Evolutionary conservation across 345 rosid species (phyloP), one percentile per base, ranked within the genome.

Genomic region (Xanthoceras sorbifolium): DNA sequence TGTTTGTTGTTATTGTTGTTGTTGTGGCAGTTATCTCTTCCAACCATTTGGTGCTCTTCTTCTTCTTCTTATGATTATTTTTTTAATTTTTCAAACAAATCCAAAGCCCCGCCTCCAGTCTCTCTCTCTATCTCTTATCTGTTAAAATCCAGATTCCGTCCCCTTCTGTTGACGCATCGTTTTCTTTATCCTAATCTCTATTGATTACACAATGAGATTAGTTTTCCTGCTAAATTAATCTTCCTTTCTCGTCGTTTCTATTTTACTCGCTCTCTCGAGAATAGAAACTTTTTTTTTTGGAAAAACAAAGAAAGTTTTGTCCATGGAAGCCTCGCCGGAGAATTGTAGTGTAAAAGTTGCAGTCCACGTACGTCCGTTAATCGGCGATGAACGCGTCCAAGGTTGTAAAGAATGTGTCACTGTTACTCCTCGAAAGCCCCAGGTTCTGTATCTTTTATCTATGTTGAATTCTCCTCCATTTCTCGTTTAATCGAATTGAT

Each of bases 361-460:
- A 10, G 89, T 92, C 67, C 90, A 92, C 26, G 70, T 92, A 18
- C 90, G 97, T 60, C 97, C 97, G 2, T 85, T 92, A 80, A 89
- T 92, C 77, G 90, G 80, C 67, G 95, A 92, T 29, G 97, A 92
- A 67, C 83, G 88, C 10, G 64, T 80, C 82, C 97, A 88, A 71
- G 92, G 97, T 9, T 92, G 95, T 75, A 85, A 84, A 69, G 97
- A 91, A 83, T 92, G 95, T 63, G 97, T 90, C 69, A 78, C 86
- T 34, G 89, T 89, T 36, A 82, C 89, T 38, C 79, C 90, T 42
- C 83, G 89, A 64, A 89, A 87, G 81, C 93, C 95, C 85, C 97
- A 92, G 97, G 97, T 44, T 36, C 12, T 18, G 26, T 52, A 25
- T n/a, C 11, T 32, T 2, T n/a, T n/a, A n/a, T 48, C 54, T 1